Evolutionary conservation across 495 filamentous ascomycete genomes (phyloP), one percentile per base, ranked within the genome.

Genomic region (Penicillium argentinense): DNA sequence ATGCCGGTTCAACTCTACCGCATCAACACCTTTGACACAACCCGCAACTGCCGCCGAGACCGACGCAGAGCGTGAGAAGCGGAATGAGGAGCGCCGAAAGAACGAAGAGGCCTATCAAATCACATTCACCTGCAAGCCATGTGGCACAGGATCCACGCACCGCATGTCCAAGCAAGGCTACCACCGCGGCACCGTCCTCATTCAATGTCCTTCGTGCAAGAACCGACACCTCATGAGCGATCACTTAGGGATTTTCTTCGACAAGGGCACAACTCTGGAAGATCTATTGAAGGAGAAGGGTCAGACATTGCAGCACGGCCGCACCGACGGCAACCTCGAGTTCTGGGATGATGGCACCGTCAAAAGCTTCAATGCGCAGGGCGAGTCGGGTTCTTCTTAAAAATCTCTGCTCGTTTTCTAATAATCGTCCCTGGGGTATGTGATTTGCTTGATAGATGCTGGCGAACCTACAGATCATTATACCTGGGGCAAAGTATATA

Each of bases 41-140:
- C 49, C 59, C 7, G 23, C 45, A 21, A 13, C 50, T 21, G 32
- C 56, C 47, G 14, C 63, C 0, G 45, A 65, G 13, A 50, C 47
- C 21, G 62, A 69, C 24, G 65, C 66, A 11, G 57, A 62, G 39
- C 60, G 61, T 38, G 60, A 44, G 21, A 61, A 59, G 47, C 58
- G 56, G 26, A 71, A 64, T 51, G 39, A 50, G 22, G 44, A 59
- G 3, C 71, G 71, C 18, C 61, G 66, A 29, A 67, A 64, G 27
- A 65, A 77, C 27, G 77, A 85, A 47, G 88, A 89, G 13, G 76
- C 83, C 27, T 98, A 97, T 70, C 73, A 86, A 38, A 73, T 97
- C 19, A 84, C 80, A 9, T 96, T 99, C 63, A 99, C 95, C 49
- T 99, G 93, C 79, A 84, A 82, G 44, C 89, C 89, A 17, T 99